A percentile compares a stretch with the other conserved stretches of the same genome.
phyloP scores from a whole-genome alignment of 306 rosid species.

The Glycine latifolia region DNA sequence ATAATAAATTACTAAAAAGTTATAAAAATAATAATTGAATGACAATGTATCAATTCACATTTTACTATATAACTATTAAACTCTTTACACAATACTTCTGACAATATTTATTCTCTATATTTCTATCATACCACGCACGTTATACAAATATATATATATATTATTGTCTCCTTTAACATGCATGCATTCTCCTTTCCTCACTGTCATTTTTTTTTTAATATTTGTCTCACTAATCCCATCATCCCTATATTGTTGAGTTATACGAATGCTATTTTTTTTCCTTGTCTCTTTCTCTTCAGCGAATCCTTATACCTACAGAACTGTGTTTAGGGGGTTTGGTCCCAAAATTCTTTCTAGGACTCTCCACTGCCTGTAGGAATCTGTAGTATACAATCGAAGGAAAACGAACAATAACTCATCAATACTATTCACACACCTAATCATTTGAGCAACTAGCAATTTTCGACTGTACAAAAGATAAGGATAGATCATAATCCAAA shows the following conservation, averaged over 20 bases:
- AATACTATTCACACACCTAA: conserved; percentile 6
- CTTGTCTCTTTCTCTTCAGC: neutral
- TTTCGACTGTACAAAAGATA: conserved; percentile 18
- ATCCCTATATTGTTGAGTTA: neutral
- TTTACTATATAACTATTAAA: no score
- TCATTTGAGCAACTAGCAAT: conserved; percentile 10
- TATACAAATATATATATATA: no score
- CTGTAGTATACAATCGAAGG: neutral
- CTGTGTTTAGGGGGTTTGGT: conserved; percentile 10
- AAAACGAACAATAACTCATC: neutral
- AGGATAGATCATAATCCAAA: conserved; percentile 19
- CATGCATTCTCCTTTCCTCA: conserved; percentile 1
- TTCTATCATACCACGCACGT: neutral
- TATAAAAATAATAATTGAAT: no score
- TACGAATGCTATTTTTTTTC: neutral
- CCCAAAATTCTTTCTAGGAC: conserved; percentile 35
- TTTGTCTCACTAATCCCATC: conserved; percentile 35
- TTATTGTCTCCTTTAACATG: neutral
- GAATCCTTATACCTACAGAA: neutral
- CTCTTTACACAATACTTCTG: neutral
- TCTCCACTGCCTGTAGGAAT: neutral
- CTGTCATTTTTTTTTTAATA: conserved; percentile 24
- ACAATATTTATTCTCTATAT: neutral
- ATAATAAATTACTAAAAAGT: no score
- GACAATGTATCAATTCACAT: no score